These are phyloP conservation scores for Ganoderma lingzhi DNA, from an alignment of 1,284 basidiomycete genomes.

Conservation along the genomic window DNA sequence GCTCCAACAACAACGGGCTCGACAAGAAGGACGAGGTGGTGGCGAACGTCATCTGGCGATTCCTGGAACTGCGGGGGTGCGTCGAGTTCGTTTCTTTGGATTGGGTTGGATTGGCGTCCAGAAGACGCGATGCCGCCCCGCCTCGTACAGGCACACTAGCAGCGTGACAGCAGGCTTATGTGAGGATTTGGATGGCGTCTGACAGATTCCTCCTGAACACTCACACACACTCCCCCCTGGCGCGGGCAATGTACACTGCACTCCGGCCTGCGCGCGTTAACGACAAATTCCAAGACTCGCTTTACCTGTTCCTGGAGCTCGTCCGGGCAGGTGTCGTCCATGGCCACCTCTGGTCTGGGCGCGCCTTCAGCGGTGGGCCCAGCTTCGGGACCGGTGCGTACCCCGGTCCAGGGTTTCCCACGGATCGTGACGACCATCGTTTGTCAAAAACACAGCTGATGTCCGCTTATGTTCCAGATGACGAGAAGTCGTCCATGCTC, in stretches of 20 bases:
- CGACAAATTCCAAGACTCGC: constrained; percentile 98
- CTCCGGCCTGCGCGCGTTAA: constrained; percentile 84
- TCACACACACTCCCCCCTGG: constrained; percentile 90
- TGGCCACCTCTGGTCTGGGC: constrained; percentile 89
- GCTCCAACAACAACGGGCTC: constrained; percentile 53
- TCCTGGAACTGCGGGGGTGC: constrained; percentile 94
- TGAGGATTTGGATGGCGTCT: constrained; percentile 21
- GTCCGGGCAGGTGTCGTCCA: constrained; percentile 96
- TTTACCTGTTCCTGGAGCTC: constrained; percentile 93
- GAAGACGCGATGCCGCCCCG: constrained; percentile 13
- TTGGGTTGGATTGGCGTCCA: constrained; percentile 12
- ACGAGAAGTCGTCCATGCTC: constrained; percentile 91
- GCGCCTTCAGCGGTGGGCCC: constrained; percentile 92
- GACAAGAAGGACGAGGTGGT: constrained; percentile 99
- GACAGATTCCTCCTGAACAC: constrained; percentile 85
- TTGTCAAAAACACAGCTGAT: constrained; percentile 22
- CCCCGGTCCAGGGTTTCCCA: constrained; percentile 41
- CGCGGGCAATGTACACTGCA: constrained; percentile 89
- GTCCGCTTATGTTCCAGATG: constrained; percentile 56
- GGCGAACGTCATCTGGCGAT: constrained; percentile 98
- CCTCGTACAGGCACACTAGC: constrained; percentile 22
- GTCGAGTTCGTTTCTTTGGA: constrained; percentile 32
- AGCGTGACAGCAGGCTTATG: constrained; percentile 20
- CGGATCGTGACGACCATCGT: constrained; percentile 34
- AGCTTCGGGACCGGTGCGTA: constrained; percentile 86